Percentiles rank a stretch among this genome's conserved stretches.
Conservation (phyloP, 345 rosid genomes). For the Melaleuca alternifolia region DNA sequence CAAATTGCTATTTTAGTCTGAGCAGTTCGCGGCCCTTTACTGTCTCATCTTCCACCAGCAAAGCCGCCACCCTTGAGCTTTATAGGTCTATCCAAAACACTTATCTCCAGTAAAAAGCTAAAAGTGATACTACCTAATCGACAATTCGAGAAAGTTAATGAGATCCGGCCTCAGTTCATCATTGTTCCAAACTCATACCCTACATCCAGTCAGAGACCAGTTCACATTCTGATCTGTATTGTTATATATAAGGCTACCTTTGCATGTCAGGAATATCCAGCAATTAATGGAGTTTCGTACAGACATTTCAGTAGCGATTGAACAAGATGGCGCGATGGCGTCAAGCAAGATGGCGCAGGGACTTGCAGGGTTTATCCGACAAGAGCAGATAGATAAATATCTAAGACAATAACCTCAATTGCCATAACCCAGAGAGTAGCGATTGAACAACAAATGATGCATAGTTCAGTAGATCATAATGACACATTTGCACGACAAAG, state of each 20-base stretch:
- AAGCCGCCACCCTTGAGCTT: background rate
- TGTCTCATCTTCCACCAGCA: background rate
- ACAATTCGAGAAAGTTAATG: background rate
- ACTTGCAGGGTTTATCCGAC: background rate
- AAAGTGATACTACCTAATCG: background rate
- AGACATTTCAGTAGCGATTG: background rate
- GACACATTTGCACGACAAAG: background rate
- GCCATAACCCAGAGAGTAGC: background rate
- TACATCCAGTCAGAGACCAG: background rate
- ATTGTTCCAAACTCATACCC: background rate
- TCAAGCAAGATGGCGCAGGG: background rate
- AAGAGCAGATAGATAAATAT: background rate
- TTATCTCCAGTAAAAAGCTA: background rate
- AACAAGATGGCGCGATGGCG: too few species aligned
- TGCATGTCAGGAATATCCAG: background rate
- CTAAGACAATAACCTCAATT: background rate
- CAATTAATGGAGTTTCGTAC: background rate
- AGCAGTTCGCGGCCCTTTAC: background rate
- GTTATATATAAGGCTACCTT: background rate
- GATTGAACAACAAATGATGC: background rate
- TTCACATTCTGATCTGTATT: background rate
- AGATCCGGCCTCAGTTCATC: background rate
- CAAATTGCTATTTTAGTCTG: background rate
- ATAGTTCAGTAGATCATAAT: background rate
- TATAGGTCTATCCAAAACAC: background rate